phyloP scores from a whole-genome alignment of 139 green algal genomes.

The Chlamydomonas incerta region DNA sequence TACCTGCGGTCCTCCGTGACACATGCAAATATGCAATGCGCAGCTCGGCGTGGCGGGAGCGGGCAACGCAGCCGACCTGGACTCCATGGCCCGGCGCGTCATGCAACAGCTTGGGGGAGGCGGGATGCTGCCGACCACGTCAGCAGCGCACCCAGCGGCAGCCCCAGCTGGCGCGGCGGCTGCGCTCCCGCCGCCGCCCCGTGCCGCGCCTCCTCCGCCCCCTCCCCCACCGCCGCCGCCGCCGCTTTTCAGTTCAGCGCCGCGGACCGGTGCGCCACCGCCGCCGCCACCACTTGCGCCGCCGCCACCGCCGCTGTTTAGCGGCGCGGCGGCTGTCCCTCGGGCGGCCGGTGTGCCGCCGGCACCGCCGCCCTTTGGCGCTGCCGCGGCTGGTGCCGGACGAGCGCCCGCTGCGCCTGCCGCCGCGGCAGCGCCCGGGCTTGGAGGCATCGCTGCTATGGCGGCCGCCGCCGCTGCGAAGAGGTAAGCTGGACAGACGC shows the following conservation, averaged over 20 bases:
- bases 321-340: too few species aligned
- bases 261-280: not conserved
- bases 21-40: not conserved
- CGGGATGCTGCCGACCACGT: too few species aligned
- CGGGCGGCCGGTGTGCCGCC: too few species aligned
- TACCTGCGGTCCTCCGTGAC: too few species aligned
- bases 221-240: conserved; percentile 32
- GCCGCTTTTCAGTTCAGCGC: not conserved
- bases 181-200: not conserved
- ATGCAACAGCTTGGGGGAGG: conserved; percentile 74
- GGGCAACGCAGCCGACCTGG: conserved; percentile 65
- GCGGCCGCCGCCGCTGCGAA: conserved; percentile 13
- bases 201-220: not conserved
- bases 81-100: conserved; percentile 72
- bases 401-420: too few species aligned
- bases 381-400: too few species aligned
- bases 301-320: not conserved
- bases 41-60: conserved; percentile 55
- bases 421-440: not conserved
- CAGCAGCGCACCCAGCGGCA: not conserved
- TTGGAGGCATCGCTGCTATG: conserved; percentile 23
- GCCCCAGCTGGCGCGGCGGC: conserved; percentile 4
- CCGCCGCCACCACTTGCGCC: conserved; percentile 5
- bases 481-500: too few species aligned
- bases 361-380: too few species aligned